A percentile compares a stretch with the other conserved stretches of the same genome.
Conservation (phyloP, 768 basidiomycete species). For the Tremella mesenterica region DNA sequence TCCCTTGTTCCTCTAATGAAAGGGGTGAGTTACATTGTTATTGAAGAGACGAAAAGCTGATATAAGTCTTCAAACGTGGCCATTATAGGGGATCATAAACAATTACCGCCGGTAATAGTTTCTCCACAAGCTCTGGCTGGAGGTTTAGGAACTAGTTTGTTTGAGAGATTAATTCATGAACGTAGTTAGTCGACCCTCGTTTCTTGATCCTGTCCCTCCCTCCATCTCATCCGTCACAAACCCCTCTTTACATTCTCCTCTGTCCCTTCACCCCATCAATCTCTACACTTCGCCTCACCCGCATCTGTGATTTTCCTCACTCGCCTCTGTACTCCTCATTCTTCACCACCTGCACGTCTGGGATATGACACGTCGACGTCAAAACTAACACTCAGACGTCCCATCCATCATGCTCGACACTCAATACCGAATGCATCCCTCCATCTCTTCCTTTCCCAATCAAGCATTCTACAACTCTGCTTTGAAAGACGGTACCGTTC, state of each 20-base stretch:
- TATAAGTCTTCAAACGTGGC: conserved; percentile 67
- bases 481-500: conserved; percentile 65
- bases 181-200: conserved; percentile 54
- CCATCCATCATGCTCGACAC: conserved; percentile 84
- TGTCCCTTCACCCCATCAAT: background rate
- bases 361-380: background rate
- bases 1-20: conserved; percentile 87
- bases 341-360: no score
- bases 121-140: conserved; percentile 64
- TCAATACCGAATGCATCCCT: conserved; percentile 95
- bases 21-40: conserved; percentile 58
- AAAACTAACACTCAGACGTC: conserved; percentile 50
- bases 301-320: background rate
- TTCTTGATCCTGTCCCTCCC: no score
- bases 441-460: conserved; percentile 78
- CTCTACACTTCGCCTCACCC: background rate
- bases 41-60: background rate
- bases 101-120: conserved; percentile 78
- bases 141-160: conserved; percentile 71
- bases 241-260: background rate
- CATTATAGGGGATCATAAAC: conserved; percentile 95
- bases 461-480: conserved; percentile 67
- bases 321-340: no score
- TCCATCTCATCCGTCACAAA: background rate
- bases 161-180: conserved; percentile 81